Base-by-base conservation (phyloP, 2,329 filamentous ascomycete genomes). In the Thermoascus crustaceus region DNA sequence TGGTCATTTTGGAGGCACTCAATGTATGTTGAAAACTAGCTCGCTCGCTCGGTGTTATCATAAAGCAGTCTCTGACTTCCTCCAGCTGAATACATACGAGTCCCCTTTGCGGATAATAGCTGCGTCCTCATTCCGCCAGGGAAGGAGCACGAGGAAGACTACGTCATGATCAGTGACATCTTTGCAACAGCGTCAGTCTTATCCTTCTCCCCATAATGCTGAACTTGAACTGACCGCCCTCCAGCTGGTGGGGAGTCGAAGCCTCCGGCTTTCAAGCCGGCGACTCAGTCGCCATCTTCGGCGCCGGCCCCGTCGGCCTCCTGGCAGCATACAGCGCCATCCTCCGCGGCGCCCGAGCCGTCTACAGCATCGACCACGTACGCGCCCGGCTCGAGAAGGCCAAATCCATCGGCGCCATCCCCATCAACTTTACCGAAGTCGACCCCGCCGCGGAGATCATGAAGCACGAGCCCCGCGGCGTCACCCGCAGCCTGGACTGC, bases 271-370 rank as follows among this genome's bases (percentile, higher is more conserved):
- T 80, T 56, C 57, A 71, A 45, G 58, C 74, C 1, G 76, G 76
- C 2, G 76, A 81, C 45, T 69, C 64, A n/a, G 69, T 81, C 2
- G 77, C 76, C 1, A 69, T 81, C 2, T 81, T 80, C 39, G 78
- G 77, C 0, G 75, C 73, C 2, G 76, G 77, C 0, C 77, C 78
- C 0, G 76, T 82, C 1, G 78, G 78, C 1, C 55, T 81, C 4
- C 79, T 82, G 71, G 75, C 77, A 3, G 78, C 78, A 3, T 81
- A 81, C 53, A 77, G 70, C 0, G 78, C 72, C 1, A 56, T 71
- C 1, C 54, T 82, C 2, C 68, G 77, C 0, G 78, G 78, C 2
- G 78, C 77, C 1, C 73, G 70, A 6, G 68, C 64, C 9, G 73
- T 82, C 0, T 82, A 67, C 35, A 73, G 78, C 0, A 73, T 82